These are phyloP conservation scores for Arthromyces matolae DNA, from an alignment of 768 basidiomycete species.

Conservation along the genomic window DNA sequence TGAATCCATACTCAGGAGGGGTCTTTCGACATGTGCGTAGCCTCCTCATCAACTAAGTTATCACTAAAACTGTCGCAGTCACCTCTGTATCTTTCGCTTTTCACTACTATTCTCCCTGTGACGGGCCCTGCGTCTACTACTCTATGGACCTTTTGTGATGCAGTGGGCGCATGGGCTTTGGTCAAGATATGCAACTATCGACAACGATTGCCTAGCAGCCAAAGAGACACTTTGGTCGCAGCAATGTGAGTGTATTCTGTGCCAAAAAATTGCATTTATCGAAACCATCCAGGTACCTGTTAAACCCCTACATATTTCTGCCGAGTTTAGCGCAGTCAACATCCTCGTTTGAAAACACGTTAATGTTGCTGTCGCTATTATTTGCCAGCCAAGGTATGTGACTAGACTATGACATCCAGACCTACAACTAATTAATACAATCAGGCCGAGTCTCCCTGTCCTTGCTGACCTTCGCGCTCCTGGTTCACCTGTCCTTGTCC, in stretches of 20 bases:
- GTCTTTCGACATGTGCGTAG: constrained; percentile 77
- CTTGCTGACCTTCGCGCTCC: constrained; percentile 65
- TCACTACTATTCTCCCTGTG: constrained; percentile 64
- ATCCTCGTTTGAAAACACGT: constrained; percentile 75
- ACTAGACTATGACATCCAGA: constrained; percentile 8
- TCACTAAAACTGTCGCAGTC: constrained; percentile 48
- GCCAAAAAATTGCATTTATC: background rate
- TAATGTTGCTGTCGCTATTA: constrained; percentile 63
- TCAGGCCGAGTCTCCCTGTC: constrained; percentile 57
- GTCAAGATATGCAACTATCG: constrained; percentile 65
- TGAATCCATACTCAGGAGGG: constrained; percentile 87
- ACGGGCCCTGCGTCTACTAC: constrained; percentile 45
- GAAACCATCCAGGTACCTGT: constrained; percentile 57
- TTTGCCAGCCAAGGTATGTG: constrained; percentile 62
- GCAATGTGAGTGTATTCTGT: constrained; percentile 49
- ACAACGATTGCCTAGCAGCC: constrained; percentile 42
- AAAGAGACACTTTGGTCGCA: constrained; percentile 60
- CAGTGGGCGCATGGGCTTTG: constrained; percentile 63
- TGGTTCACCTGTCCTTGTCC: constrained; percentile 70
- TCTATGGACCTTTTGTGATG: constrained; percentile 71
- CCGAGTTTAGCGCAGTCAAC: constrained; percentile 81
- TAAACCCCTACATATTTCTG: constrained; percentile 86
- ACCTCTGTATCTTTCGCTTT: constrained; percentile 72
- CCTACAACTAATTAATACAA: background rate
- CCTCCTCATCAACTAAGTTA: background rate